Evolutionary conservation across 345 rosid species (phyloP), one percentile per base, ranked within the genome.

Genomic region (Syzygium grande): DNA sequence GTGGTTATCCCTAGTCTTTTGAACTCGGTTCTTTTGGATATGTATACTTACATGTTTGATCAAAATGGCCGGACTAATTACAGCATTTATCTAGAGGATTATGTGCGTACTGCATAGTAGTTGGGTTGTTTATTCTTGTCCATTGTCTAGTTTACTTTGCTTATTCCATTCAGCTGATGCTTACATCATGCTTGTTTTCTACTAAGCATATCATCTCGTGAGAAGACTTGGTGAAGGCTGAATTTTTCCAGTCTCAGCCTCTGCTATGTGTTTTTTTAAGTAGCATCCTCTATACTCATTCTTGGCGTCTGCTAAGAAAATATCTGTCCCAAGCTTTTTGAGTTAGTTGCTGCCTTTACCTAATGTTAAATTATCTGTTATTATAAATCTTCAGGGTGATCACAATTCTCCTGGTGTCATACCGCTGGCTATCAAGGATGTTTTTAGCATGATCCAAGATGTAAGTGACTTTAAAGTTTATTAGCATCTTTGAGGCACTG

Each of bases 381-480:
- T 30, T 38, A n/a, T 25, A 53, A 89, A 34, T 91, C 86, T 90
- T 79, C 94, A 98, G 99, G 99, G 99, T 89, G 99, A 98, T 94
- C 98, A 96, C 89, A 93, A 89, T 87, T 94, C 96, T 89, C 99
- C 99, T 86, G 99, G 99, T 86, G 91, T 98, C 89, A 98, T 98
- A 87, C 99, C 99, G 5, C 92, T 98, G 90, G 99, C 99, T 52
- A 98, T 98, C 91, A 98, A 96, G 92, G 99, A 98, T 38, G 99
- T 97, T 51, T 98, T 98, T 93, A 94, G 99, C 96, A 96, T 93
- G 55, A 98, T 98, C 87, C 99, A 98, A 93, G 99, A 98, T 91
- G 99, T 95, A 94, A 94, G 98, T 93, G 83, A 79, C 79, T 30
- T 86, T 79, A 85, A 87, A 51, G 54, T 52, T 65, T 84, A 59